Base-by-base conservation (phyloP, 257 asterid genomes). In the Primulina tabacum region DNA sequence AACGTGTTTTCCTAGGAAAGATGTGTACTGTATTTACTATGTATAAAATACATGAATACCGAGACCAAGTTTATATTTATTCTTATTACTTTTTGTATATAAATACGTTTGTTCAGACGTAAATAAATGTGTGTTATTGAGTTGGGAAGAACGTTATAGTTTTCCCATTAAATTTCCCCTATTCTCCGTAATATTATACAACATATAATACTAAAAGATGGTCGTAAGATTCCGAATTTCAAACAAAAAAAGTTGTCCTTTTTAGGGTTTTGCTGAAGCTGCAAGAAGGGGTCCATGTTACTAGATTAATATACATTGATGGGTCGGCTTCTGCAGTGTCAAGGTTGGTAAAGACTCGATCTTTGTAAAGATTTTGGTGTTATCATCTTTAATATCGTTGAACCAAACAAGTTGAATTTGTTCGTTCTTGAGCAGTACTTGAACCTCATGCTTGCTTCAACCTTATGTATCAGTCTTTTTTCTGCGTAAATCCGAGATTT, bases 261-360 rank as follows among this genome's bases (percentile, higher is more conserved):
- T 77, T 73, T 79, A 80, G 88, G 96, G 87, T 82, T 87, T 79
- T 79, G 69, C 81, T 76, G 83, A 76, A 71, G 87, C 78, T 73
- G 81, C 84, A 71, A 77, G 83, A 80, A 75, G 75, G 68, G 78
- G 82, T 76, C 83, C 80, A 74, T 78, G 16, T 72, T 43, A 43
- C 5, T 43, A 43, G 53, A 43, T 66, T 68, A 67, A 62, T 34
- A 55, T 70, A 55, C 79, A 71, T 64, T 75, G 72, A 57, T 43
- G 85, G 71, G 75, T 72, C 75, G 80, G 74, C 85, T 65, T 56
- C 81, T 82, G 75, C 75, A 68, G 79, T 73, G 79, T 77, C 87
- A 80, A 82, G 83, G 85, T 87, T 78, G 87, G 92, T 88, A 80
- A 83, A 82, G 81, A 65, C 73, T 82, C 89, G 33, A 78, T 70